Percentiles rank a stretch among this genome's conserved stretches.
Conservation (phyloP, 768 basidiomycete species). For the Pleurotus sapidus region DNA sequence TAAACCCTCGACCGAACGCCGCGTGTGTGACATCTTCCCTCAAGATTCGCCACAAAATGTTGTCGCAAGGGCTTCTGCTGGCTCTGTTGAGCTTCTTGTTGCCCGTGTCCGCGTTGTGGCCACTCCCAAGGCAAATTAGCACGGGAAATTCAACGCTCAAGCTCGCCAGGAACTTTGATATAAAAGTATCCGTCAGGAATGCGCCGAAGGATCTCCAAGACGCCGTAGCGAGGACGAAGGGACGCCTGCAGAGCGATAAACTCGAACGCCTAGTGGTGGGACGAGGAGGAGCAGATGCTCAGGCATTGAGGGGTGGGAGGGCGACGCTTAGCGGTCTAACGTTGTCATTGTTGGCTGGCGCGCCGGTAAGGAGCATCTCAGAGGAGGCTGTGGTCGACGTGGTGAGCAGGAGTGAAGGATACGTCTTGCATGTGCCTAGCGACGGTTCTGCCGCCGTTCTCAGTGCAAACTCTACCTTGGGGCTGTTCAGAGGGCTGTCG, state of each 20-base stretch:
- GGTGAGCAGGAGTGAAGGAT: conserved; percentile 54
- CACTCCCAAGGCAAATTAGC: conserved; percentile 37
- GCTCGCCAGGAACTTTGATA: conserved; percentile 49
- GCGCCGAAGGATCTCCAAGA: conserved; percentile 55
- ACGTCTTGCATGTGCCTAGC: conserved; percentile 51
- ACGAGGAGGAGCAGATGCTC: conserved; percentile 48
- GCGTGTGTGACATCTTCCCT: background rate
- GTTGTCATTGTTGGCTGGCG: conserved; percentile 35
- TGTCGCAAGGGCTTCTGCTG: conserved; percentile 1
- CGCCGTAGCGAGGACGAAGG: conserved; percentile 50
- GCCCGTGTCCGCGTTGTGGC: conserved; percentile 23
- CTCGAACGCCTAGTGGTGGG: conserved; percentile 58
- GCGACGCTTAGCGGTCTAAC: conserved; percentile 35
- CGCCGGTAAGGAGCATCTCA: conserved; percentile 41
- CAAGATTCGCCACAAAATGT: background rate
- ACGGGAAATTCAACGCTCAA: conserved; percentile 40
- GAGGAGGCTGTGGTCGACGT: conserved; percentile 49
- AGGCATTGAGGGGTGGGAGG: conserved; percentile 34
- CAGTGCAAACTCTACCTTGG: conserved; percentile 61
- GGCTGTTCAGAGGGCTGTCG: conserved; percentile 69
- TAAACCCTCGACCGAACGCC: background rate
- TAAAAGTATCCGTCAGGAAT: conserved; percentile 38
- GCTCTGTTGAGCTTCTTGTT: conserved; percentile 6
- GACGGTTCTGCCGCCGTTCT: conserved; percentile 54
- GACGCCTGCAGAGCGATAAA: conserved; percentile 46